Percentiles rank a stretch among this genome's conserved stretches.
phyloP scores from a whole-genome alignment of 2,329 filamentous ascomycete genomes.

The Fusarium duplospermum region DNA sequence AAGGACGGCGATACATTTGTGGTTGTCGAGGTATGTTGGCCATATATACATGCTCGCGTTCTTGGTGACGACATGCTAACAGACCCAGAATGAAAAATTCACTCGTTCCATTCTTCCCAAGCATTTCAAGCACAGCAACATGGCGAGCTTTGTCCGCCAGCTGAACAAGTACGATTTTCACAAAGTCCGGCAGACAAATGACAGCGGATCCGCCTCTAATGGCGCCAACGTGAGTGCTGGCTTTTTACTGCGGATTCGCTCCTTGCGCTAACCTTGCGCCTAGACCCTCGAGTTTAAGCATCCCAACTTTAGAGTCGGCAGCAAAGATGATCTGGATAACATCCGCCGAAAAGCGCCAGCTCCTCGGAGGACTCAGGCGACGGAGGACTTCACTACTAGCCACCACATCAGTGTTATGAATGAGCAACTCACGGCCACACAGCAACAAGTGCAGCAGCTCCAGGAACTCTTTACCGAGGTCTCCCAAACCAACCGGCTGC shows the following conservation, averaged over 20 bases:
- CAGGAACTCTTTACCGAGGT: constrained; percentile 88
- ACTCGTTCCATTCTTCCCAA: constrained; percentile 97
- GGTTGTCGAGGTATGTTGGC: constrained; percentile 82
- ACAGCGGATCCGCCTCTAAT: constrained; percentile 50
- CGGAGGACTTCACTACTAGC: constrained; percentile 80
- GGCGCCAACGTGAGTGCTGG: constrained; percentile 51
- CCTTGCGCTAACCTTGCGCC: constrained; percentile 42
- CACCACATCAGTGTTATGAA: constrained; percentile 92
- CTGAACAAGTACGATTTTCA: constrained; percentile 99
- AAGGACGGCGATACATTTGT: constrained; percentile 96
- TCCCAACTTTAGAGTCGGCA: constrained; percentile 93
- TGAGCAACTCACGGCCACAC: constrained; percentile 87
- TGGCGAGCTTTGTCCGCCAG: constrained; percentile 95
- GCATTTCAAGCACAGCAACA: constrained; percentile 99
- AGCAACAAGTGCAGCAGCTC: constrained; percentile 90
- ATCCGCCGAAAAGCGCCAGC: constrained; percentile 96
- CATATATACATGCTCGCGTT: constrained; percentile 5
- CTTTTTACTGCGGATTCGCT: background rate
- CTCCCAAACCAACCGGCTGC: constrained; percentile 69
- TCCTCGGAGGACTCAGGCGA: constrained; percentile 76
- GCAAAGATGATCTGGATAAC: constrained; percentile 96
- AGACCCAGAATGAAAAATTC: constrained; percentile 89
- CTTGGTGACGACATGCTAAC: constrained; percentile 20
- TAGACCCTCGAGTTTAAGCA: constrained; percentile 87
- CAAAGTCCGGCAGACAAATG: constrained; percentile 78